Base-by-base conservation (phyloP, 257 asterid genomes). In the Lavandula angustifolia region DNA sequence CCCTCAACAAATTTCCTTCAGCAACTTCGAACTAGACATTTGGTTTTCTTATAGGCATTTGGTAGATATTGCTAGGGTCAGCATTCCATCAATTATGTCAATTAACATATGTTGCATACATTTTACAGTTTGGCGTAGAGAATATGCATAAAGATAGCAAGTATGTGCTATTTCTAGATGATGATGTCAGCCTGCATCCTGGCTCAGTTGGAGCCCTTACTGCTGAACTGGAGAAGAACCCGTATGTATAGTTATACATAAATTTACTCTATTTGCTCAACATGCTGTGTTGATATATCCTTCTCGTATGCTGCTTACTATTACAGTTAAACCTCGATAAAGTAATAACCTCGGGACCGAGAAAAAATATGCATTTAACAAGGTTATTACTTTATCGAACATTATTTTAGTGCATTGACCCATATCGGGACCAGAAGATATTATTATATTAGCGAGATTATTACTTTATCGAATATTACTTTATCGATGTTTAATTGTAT, bases 161-260 rank as follows among this genome's bases (percentile, higher is more conserved):
- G 73, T 94, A 90, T 76, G 97, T 94, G 52, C 70, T 94, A 69
- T 94, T 94, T 80, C 86, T 94, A 37, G 99, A 94, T 66, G 99
- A 94, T 69, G 99, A 94, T 74, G 99, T 87, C 73, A 84, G 97
- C 79, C 80, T 94, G 76, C 99, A 94, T 81, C 99, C 99, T 76
- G 99, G 99, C 46, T 82, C 99, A 13, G 83, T 94, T 76, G 97
- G 99, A 79, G 90, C 95, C 48, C 96, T 94, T 66, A 82, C 97
- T 44, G 80, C 88, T 73, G 96, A 90, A 77, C 90, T 94, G 99
- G 84, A 78, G 71, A 87, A 94, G 83, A 84, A 94, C 77, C 96
- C 99, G 4, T 95, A 87, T 77, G 99, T 92, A 81, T 47, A 67
- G 51, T 72, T 12, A 52, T 58, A 32, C 41, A 54, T 7, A 57